Percentiles rank a stretch among this genome's conserved stretches.
Conservation (phyloP, 2,329 filamentous ascomycete genomes). For the Volutella citrinella region DNA sequence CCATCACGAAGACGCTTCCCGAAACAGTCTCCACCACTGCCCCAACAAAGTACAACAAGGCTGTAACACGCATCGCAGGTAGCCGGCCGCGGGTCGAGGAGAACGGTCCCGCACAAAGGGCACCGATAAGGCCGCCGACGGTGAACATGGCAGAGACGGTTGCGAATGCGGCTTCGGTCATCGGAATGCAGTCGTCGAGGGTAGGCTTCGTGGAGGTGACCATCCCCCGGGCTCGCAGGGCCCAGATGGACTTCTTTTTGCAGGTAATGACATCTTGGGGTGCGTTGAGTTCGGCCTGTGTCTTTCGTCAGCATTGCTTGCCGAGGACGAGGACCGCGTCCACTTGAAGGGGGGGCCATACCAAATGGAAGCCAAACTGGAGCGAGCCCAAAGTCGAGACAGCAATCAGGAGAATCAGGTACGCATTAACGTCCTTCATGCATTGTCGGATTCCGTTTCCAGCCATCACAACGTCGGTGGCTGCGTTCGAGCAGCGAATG, state of each 20-base stretch:
- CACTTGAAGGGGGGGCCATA: constrained; percentile 37
- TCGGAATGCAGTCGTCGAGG: constrained; percentile 79
- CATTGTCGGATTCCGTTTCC: constrained; percentile 24
- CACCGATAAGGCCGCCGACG: constrained; percentile 80
- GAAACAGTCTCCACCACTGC: constrained; percentile 74
- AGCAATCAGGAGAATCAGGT: constrained; percentile 72
- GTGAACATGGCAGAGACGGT: constrained; percentile 89
- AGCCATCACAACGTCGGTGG: too few relatives aligned
- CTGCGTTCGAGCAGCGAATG: too few relatives aligned
- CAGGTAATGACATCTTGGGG: constrained; percentile 93
- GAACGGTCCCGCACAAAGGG: constrained; percentile 75
- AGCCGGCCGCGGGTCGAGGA: constrained; percentile 75
- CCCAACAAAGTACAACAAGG: constrained; percentile 72
- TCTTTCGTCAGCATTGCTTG: too few relatives aligned
- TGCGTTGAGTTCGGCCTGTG: constrained; percentile 83
- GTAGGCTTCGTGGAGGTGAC: constrained; percentile 28
- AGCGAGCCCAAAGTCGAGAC: constrained; percentile 82
- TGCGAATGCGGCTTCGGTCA: constrained; percentile 79
- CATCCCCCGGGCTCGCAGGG: constrained; percentile 26
- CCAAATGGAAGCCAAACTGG: constrained; percentile 92
- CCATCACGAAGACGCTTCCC: constrained; percentile 63
- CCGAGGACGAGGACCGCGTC: constrained; percentile 10
- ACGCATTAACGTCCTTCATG: constrained; percentile 61
- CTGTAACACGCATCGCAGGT: constrained; percentile 72
- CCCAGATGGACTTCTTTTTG: constrained; percentile 50